Base-by-base conservation (phyloP, 805 yeast genomes). In the Wickerhamiella hasegawae region DNA sequence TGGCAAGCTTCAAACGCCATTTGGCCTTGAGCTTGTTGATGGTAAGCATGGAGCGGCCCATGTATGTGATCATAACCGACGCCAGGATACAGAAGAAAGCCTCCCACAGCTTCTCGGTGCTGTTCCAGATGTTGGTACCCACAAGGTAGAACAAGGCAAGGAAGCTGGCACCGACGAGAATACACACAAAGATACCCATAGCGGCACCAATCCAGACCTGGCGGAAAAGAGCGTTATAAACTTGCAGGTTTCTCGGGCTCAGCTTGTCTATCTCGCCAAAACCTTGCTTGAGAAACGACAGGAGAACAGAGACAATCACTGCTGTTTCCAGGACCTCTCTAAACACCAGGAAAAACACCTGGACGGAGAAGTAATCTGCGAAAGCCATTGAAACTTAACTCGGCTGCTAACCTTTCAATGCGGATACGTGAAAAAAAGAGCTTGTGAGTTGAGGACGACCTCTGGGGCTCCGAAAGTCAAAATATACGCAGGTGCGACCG, bases 281-380 rank as follows among this genome's bases (percentile, higher is more conserved):
- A 37, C 92, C 79, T 53, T 78, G 87, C 53, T 79, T 78, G 49
- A 84, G 65, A 60, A 84, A 83, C 27, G 94, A 87, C 40, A 84
- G 65, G 43, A 84, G 62, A 31, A 84, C 94, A 17, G 94, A 80
- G 38, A 84, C 78, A 42, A 84, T 77, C 41, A 84, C 68, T 35
- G 81, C 78, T 11, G 94, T 93, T 63, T 84, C 95, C 45, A 84
- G 61, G 35, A 85, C 64, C 61, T 84, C 95, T 65, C 95, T 75
- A 57, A 84, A 76, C 37, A 81, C 90, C 49, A 84, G 76, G 62
- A 84, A 84, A 66, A 83, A 84, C 42, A 83, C 80, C 53, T 73
- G 75, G 30, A 71, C 75, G 52, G 72, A 72, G 52, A 75, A 75
- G 36, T 47, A 70, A 36, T 55, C 53, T 11, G 16, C 22, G n/a